Evolutionary conservation across 2,329 filamentous ascomycete genomes (phyloP).

Genomic region (Lasiodiplodia hormozganensis): DNA sequence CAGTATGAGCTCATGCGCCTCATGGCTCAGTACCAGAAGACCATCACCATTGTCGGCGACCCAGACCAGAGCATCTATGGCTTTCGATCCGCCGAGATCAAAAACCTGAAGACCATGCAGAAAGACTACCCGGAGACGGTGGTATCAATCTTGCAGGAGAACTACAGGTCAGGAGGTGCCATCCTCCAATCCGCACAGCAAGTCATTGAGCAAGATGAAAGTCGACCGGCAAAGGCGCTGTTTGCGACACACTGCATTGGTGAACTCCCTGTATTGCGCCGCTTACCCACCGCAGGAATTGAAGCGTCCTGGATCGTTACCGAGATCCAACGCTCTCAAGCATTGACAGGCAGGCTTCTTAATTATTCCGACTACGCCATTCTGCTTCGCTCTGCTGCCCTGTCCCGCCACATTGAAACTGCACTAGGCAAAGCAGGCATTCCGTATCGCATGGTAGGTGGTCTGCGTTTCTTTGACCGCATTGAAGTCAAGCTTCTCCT

Average conservation of each 20-base stretch:
- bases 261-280: slow-evolving; percentile 79
- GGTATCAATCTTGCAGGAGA: slow-evolving; percentile 87
- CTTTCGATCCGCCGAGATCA: slow-evolving; percentile 90
- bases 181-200: slow-evolving; percentile 82
- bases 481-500: slow-evolving; percentile 85
- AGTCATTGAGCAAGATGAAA: slow-evolving; percentile 88
- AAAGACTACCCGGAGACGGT: slow-evolving; percentile 78
- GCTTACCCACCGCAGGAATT: slow-evolving; percentile 69
- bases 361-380: slow-evolving; percentile 82
- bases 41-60: slow-evolving; percentile 95
- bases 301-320: slow-evolving; percentile 90
- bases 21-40: slow-evolving; percentile 73
- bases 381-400: slow-evolving; percentile 79
- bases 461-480: slow-evolving; percentile 89
- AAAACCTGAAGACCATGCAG: slow-evolving; percentile 82
- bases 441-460: slow-evolving; percentile 91
- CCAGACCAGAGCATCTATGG: slow-evolving; percentile 98
- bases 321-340: slow-evolving; percentile 75
- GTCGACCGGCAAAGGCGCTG: slow-evolving; percentile 79
- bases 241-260: slow-evolving; percentile 82
- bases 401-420: slow-evolving; percentile 87
- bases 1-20: slow-evolving; percentile 95
- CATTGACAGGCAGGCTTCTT: slow-evolving; percentile 76
- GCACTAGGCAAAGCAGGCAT: slow-evolving; percentile 81
- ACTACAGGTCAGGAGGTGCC: slow-evolving; percentile 88